A percentile compares a stretch with the other conserved stretches of the same genome.
Evolutionary conservation across 192 early-diverging fungal species (phyloP).

Genomic region (Coemansia sp.): DNA sequence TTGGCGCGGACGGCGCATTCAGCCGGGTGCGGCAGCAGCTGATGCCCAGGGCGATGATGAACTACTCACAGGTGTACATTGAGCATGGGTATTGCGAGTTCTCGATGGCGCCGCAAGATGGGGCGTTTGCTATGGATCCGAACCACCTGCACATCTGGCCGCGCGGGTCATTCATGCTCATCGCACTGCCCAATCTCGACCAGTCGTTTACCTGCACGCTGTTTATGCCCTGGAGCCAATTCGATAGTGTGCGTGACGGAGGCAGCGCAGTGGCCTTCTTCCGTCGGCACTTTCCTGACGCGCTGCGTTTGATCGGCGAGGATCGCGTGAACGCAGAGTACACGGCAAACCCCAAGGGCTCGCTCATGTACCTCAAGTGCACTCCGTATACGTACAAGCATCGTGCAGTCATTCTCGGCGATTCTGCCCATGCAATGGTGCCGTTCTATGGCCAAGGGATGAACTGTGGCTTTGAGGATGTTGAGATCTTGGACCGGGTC

Average conservation of each 20-base stretch:
- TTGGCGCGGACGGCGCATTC: slow-evolving; percentile 88
- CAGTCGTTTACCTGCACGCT: slow-evolving; percentile 93
- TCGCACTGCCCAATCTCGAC: slow-evolving; percentile 92
- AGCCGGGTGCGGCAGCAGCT: slow-evolving; percentile 73
- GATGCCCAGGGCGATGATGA: slow-evolving; percentile 73
- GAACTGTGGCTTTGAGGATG: slow-evolving; percentile 98
- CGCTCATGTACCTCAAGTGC: slow-evolving; percentile 78
- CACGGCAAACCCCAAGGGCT: slow-evolving; percentile 76
- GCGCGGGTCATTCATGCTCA: slow-evolving; percentile 92
- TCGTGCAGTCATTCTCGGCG: slow-evolving; percentile 76
- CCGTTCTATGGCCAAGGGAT: slow-evolving; percentile 98
- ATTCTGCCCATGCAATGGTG: slow-evolving; percentile 97
- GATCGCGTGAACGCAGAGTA: slow-evolving; percentile 68
- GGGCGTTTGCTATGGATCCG: slow-evolving; percentile 77
- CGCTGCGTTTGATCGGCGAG: slow-evolving; percentile 70
- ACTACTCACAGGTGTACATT: slow-evolving; percentile 86
- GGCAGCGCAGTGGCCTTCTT: slow-evolving; percentile 67
- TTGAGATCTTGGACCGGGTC: slow-evolving; percentile 55
- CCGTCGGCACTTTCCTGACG: slow-evolving; percentile 66
- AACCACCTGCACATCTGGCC: slow-evolving; percentile 98
- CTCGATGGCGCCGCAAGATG: slow-evolving; percentile 65
- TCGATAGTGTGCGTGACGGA: slow-evolving; percentile 62
- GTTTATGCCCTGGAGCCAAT: slow-evolving; percentile 89
- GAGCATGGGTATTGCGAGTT: slow-evolving; percentile 90
- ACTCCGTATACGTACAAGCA: slow-evolving; percentile 81